A percentile compares a stretch with the other conserved stretches of the same genome.
These are phyloP conservation scores for Mycena vulgaris DNA, from an alignment of 768 basidiomycete species.

Conservation along the genomic window DNA sequence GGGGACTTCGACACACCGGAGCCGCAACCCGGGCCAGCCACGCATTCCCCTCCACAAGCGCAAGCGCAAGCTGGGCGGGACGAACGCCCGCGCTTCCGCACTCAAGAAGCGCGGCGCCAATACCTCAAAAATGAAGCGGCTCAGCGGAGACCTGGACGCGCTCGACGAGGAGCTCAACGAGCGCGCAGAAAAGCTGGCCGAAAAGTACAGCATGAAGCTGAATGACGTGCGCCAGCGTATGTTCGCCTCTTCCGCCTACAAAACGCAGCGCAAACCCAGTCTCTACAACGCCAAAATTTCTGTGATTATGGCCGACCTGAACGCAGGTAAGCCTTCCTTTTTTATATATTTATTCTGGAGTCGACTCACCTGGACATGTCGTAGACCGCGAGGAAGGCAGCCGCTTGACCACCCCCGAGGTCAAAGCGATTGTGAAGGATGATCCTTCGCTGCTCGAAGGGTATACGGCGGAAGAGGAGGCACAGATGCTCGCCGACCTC, in stretches of 20 bases:
- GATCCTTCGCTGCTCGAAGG: not conserved
- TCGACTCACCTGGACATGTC: not conserved
- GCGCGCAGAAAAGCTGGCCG: not conserved
- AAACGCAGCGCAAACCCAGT: not conserved
- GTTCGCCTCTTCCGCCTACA: not conserved
- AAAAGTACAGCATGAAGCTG: not conserved
- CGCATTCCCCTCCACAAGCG: not conserved
- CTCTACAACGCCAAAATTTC: not conserved
- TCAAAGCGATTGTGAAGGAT: not conserved
- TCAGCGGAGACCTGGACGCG: not conserved
- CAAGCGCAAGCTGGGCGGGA: not conserved
- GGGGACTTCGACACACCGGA: slow-evolving; percentile 11
- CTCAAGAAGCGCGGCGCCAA: not conserved
- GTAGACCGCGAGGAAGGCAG: not conserved
- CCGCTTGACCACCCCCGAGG: not conserved
- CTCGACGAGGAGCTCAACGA: not conserved
- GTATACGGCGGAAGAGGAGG: not conserved
- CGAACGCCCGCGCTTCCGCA: not conserved
- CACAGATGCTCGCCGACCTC: not conserved
- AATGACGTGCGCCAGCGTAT: not conserved
- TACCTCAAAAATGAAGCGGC: not conserved
- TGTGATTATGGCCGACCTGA: not conserved
- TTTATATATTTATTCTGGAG: not conserved
- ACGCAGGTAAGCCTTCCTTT: not conserved
- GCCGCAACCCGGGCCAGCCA: slow-evolving; percentile 1